phyloP scores from a whole-genome alignment of 371 early-diverging fungal genomes.

The Batkoa obscura region DNA sequence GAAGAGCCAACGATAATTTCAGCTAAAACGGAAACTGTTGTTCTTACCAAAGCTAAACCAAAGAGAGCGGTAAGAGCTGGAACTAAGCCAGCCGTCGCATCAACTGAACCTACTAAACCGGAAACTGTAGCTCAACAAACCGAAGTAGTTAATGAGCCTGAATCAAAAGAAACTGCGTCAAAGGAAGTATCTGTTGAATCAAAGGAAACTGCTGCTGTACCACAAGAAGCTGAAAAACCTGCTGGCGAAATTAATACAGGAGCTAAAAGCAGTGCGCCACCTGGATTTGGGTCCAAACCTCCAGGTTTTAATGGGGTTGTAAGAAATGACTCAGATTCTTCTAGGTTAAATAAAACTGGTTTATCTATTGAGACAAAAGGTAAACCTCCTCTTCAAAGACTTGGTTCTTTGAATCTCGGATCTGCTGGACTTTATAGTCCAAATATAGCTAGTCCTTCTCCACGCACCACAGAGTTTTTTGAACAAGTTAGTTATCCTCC shows the following conservation, averaged over 20 bases:
- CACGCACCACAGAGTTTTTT: slow-evolving; percentile 15
- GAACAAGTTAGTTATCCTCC: slow-evolving; percentile 21
- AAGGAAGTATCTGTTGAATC: slow-evolving; percentile 14
- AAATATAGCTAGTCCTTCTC: slow-evolving; percentile 11
- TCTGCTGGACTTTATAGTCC: slow-evolving; percentile 6
- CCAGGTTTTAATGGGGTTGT: neutral
- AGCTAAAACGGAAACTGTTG: slow-evolving; percentile 1
- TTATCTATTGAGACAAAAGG: slow-evolving; percentile 3
- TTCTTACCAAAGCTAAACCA: neutral
- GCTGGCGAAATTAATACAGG: too few species aligned
- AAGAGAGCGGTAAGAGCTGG: neutral
- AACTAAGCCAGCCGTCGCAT: neutral
- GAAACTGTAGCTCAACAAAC: neutral
- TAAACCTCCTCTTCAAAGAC: neutral
- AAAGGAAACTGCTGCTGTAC: neutral
- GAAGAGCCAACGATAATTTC: slow-evolving; percentile 7
- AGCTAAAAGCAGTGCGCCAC: neutral
- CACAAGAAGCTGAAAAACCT: neutral
- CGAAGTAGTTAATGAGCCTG: neutral
- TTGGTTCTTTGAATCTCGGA: neutral
- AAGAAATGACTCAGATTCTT: slow-evolving; percentile 6
- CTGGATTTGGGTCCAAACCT: slow-evolving; percentile 13
- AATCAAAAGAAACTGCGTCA: slow-evolving; percentile 9
- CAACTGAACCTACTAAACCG: neutral
- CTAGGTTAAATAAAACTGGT: slow-evolving; percentile 7